A percentile compares a stretch with the other conserved stretches of the same genome.
phyloP scores from a whole-genome alignment of 1,139 yeast genomes.

The Geotrichum klebahnii region DNA sequence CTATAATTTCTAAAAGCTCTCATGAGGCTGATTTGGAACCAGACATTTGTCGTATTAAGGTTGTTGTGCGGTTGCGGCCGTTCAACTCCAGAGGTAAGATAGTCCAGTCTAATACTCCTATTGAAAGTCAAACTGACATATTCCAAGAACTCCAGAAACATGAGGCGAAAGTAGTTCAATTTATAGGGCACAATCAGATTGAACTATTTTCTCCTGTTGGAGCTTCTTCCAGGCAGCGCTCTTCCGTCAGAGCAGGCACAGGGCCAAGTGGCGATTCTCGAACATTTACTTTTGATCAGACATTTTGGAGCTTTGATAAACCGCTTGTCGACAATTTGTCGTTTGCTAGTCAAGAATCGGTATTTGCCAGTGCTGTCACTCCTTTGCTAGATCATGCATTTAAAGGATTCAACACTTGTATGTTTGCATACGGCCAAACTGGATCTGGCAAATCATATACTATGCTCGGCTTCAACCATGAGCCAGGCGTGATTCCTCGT shows the following conservation, averaged over 20 bases:
- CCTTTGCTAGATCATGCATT: constrained; percentile 19
- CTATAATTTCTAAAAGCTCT: neutral
- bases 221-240: neutral
- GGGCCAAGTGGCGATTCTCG: constrained; percentile 1
- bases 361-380: constrained; percentile 4
- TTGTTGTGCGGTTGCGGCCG: constrained; percentile 19
- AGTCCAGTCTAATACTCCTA: neutral
- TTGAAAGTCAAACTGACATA: neutral
- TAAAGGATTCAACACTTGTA: constrained; percentile 78
- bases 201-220: constrained; percentile 8
- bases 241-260: constrained; percentile 1
- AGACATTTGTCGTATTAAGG: constrained; percentile 12
- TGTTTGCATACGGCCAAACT: constrained; percentile 85
- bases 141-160: constrained; percentile 6
- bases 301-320: constrained; percentile 13
- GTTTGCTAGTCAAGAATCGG: constrained; percentile 8
- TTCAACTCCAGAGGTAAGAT: constrained; percentile 17
- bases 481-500: constrained; percentile 18
- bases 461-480: constrained; percentile 63
- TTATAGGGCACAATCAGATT: constrained; percentile 4
- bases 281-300: constrained; percentile 14
- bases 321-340: neutral
- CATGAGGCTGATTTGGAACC: constrained; percentile 5
- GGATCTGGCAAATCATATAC: constrained; percentile 86
- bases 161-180: constrained; percentile 1